Percentiles rank a stretch among this genome's conserved stretches.
phyloP scores from a whole-genome alignment of 306 rosid species.

The Glycine latifolia region DNA sequence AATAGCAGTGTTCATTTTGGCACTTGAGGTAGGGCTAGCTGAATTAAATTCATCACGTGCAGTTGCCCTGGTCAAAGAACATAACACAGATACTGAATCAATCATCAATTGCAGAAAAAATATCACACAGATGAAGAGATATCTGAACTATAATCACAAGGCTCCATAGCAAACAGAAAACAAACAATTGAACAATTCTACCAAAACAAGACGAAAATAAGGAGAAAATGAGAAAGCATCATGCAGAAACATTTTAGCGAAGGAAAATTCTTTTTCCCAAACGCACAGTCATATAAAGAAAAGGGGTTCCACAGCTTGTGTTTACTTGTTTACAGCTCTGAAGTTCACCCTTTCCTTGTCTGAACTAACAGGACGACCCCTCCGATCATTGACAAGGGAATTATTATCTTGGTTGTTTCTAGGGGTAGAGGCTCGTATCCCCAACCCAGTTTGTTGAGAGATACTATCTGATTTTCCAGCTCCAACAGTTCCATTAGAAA shows the following conservation, averaged over 20 bases:
- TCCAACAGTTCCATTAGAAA: slow-evolving; percentile 76
- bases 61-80: slow-evolving; percentile 64
- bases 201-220: slow-evolving; percentile 38
- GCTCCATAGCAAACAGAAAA: slow-evolving; percentile 21
- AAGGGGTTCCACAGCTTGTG: slow-evolving; percentile 30
- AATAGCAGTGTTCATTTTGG: slow-evolving; percentile 76
- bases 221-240: slow-evolving; percentile 32
- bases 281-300: slow-evolving; percentile 39
- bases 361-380: slow-evolving; percentile 76
- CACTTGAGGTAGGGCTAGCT: slow-evolving; percentile 77
- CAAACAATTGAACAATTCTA: slow-evolving; percentile 28
- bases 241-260: slow-evolving; percentile 16
- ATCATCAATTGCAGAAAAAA: slow-evolving; percentile 14
- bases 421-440: slow-evolving; percentile 79
- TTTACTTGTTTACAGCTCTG: slow-evolving; percentile 89
- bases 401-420: slow-evolving; percentile 78
- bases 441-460: slow-evolving; percentile 81
- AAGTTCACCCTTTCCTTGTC: slow-evolving; percentile 87
- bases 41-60: slow-evolving; percentile 87
- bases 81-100: slow-evolving; percentile 42
- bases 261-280: slow-evolving; percentile 23
- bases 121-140: slow-evolving; percentile 34
- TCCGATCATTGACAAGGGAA: slow-evolving; percentile 75
- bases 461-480: slow-evolving; percentile 81
- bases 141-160: slow-evolving; percentile 30